These are phyloP conservation scores for Saposhnikovia divaricata DNA, from an alignment of 129 eudicot species.

Conservation along the genomic window DNA sequence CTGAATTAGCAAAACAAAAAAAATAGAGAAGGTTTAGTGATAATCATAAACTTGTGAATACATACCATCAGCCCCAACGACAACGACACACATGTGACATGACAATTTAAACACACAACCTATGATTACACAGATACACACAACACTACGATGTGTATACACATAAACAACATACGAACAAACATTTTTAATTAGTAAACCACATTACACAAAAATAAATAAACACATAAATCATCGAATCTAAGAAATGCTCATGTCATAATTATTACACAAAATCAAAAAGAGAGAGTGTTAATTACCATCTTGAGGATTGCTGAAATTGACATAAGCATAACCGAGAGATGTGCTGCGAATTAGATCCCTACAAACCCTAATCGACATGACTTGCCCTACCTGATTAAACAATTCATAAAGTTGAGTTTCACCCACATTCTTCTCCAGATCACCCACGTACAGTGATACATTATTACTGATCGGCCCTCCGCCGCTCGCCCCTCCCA, in stretches of 20 bases:
- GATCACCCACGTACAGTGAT: conserved; percentile 16
- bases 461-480: conserved; percentile 19
- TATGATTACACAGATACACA: neutral
- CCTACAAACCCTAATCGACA: conserved; percentile 50
- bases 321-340: conserved; percentile 61
- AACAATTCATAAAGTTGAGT: conserved; percentile 45
- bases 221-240: too few species aligned
- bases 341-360: conserved; percentile 32
- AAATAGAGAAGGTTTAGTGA: too few species aligned
- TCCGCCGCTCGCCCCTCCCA: neutral
- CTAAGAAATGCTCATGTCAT: neutral
- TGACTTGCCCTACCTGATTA: conserved; percentile 35
- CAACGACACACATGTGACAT: too few species aligned
- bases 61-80: too few species aligned
- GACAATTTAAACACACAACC: neutral
- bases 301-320: conserved; percentile 35
- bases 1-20: too few species aligned
- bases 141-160: neutral
- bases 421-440: conserved; percentile 42
- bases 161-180: neutral
- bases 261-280: neutral
- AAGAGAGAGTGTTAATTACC: conserved; percentile 18
- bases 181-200: neutral
- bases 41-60: too few species aligned
- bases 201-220: neutral